Evolutionary conservation across 2,329 filamentous ascomycete species (phyloP).

Genomic region (Neonectria coccinea): DNA sequence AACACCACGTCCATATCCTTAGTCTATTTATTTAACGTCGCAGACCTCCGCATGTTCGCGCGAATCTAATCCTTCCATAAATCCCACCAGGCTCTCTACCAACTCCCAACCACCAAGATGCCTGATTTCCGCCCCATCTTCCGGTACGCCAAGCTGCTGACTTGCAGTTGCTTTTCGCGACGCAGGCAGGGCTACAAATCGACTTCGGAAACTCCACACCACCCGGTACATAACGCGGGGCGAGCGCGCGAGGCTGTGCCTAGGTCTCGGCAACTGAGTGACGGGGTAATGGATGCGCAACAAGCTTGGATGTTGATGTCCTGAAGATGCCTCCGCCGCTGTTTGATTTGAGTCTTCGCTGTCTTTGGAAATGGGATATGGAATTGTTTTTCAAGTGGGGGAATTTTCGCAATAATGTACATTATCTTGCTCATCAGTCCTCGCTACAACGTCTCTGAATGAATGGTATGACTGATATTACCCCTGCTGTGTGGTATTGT

Average conservation of each 20-base stretch:
- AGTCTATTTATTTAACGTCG: no score
- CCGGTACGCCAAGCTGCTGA: conserved; percentile 7
- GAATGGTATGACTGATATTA: neutral
- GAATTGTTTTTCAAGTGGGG: neutral
- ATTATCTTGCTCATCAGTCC: neutral
- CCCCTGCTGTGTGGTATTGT: no score
- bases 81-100: neutral
- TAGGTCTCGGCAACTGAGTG: neutral
- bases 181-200: neutral
- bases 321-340: neutral
- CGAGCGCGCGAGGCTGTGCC: neutral
- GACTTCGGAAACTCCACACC: no score
- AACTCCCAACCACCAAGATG: conserved; percentile 12
- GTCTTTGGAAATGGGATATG: neutral
- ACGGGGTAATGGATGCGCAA: neutral
- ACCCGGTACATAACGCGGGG: neutral
- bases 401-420: neutral
- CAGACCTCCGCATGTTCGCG: neutral
- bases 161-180: neutral
- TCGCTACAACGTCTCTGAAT: neutral
- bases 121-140: conserved; percentile 36
- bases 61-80: neutral
- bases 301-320: neutral
- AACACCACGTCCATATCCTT: no score
- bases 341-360: neutral